Evolutionary conservation across 2,329 filamentous ascomycete genomes (phyloP).

Genomic region (Stenocarpella maydis): DNA sequence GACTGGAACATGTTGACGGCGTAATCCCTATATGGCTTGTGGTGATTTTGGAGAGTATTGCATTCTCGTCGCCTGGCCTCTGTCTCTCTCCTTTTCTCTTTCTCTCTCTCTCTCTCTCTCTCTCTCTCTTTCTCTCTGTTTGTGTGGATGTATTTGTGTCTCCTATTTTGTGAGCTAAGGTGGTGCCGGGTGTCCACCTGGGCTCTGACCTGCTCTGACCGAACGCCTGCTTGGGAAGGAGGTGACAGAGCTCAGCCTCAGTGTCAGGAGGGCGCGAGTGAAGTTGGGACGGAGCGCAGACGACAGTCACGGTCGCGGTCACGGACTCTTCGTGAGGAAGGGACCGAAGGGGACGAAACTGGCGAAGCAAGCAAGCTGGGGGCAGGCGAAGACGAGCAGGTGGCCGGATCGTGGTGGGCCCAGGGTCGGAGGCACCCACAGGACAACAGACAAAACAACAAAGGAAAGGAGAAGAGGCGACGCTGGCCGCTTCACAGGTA

Average conservation of each 20-base stretch:
- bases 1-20: slow-evolving; percentile 46
- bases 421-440: slow-evolving; percentile 11
- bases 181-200: neutral
- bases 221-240: too few relatives aligned
- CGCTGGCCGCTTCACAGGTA: slow-evolving; percentile 8
- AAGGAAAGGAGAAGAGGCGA: neutral
- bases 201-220: too few relatives aligned
- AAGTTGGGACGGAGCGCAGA: neutral
- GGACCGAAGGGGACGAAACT: slow-evolving; percentile 6
- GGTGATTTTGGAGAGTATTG: neutral
- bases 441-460: neutral
- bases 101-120: neutral
- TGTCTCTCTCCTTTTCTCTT: too few relatives aligned
- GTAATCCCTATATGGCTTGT: slow-evolving; percentile 40
- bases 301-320: too few relatives aligned
- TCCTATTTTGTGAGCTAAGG: neutral
- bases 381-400: neutral
- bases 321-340: neutral
- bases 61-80: slow-evolving; percentile 22
- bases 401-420: slow-evolving; percentile 6
- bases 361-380: neutral
- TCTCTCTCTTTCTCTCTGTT: neutral
- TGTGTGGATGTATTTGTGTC: too few relatives aligned
- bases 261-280: slow-evolving; percentile 1
- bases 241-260: too few relatives aligned